A percentile compares a stretch with the other conserved stretches of the same genome.
These are phyloP conservation scores for Cajanus cajan DNA, from an alignment of 306 rosid genomes.

Conservation along the genomic window DNA sequence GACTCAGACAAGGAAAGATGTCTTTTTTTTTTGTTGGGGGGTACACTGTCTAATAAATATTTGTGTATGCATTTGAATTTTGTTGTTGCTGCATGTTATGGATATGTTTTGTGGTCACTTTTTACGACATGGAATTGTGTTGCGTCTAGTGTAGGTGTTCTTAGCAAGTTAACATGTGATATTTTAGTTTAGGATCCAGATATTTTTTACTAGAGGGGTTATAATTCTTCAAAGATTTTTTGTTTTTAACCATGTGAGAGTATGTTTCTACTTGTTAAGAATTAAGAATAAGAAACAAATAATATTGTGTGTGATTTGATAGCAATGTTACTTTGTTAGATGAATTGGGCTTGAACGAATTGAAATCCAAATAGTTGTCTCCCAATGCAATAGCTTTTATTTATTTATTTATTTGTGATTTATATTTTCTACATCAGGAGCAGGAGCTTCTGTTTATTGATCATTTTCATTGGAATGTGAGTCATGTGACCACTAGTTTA, in stretches of 20 bases:
- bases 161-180: no score
- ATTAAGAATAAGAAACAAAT: no score
- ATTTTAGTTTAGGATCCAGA: no score
- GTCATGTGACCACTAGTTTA: background rate
- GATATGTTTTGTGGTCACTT: background rate
- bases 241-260: no score
- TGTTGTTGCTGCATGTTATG: background rate
- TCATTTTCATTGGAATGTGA: background rate
- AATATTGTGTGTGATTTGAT: no score
- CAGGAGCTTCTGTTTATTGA: background rate
- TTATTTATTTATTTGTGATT: background rate
- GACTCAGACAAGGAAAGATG: background rate
- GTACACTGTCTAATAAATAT: no score
- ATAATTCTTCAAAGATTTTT: no score
- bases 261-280: no score
- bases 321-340: background rate
- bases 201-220: no score
- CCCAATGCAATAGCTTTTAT: background rate
- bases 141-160: no score
- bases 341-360: background rate
- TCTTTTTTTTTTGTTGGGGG: background rate
- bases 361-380: background rate
- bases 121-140: background rate
- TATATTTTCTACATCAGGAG: no score
- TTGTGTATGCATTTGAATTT: background rate